phyloP scores from a whole-genome alignment of 306 rosid species.

The Vigna angularis region DNA sequence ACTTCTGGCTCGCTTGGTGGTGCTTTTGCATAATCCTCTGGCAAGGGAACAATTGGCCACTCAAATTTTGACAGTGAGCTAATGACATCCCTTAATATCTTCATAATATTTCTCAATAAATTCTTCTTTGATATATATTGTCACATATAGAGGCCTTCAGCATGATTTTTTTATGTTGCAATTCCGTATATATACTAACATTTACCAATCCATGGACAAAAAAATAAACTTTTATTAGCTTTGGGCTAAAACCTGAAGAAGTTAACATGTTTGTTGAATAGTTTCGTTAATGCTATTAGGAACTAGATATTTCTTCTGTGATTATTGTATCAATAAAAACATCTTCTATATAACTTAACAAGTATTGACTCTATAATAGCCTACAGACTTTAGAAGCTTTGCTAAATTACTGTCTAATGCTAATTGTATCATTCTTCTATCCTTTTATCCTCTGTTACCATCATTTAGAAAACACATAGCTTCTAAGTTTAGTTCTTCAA shows the following conservation, averaged over 20 bases:
- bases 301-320: not conserved
- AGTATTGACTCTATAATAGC: too few relatives aligned
- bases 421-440: too few relatives aligned
- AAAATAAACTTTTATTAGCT: not conserved
- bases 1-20: constrained; percentile 90
- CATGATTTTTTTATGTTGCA: constrained; percentile 20
- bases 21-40: constrained; percentile 92
- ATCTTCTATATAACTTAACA: too few relatives aligned
- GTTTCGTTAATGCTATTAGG: constrained; percentile 28
- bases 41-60: constrained; percentile 91
- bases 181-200: constrained; percentile 15
- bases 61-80: constrained; percentile 85
- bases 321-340: too few relatives aligned
- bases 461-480: too few relatives aligned
- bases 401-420: too few relatives aligned
- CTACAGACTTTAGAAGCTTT: too few relatives aligned
- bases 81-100: constrained; percentile 24
- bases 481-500: too few relatives aligned
- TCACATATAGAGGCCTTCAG: constrained; percentile 25
- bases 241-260: constrained; percentile 24
- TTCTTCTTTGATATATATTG: constrained; percentile 35
- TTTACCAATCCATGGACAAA: not conserved
- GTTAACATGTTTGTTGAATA: constrained; percentile 4
- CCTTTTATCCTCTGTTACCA: too few relatives aligned
- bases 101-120: not conserved